Percentiles rank a stretch among this genome's conserved stretches.
Conservation (phyloP, 306 rosid species). For the Acacia confusa region DNA sequence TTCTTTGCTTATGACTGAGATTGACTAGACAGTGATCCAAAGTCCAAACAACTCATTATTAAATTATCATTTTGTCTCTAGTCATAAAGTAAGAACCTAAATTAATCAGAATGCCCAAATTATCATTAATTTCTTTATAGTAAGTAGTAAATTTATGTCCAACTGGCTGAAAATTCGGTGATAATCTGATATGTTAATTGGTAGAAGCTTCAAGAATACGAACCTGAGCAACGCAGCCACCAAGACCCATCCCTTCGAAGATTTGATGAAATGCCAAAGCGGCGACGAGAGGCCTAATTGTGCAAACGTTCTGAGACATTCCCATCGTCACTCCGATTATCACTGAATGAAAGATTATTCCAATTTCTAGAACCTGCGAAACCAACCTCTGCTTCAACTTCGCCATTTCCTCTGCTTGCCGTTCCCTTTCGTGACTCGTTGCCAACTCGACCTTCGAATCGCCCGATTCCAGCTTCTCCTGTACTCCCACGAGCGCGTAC, state of each 20-base stretch:
- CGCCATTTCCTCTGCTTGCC: slow-evolving; percentile 36
- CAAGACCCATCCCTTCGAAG: slow-evolving; percentile 96
- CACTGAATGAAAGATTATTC: slow-evolving; percentile 90
- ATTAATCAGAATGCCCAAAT: background rate
- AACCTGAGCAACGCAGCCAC: slow-evolving; percentile 97
- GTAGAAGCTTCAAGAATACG: background rate
- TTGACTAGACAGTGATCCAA: background rate
- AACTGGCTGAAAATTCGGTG: background rate
- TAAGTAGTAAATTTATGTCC: background rate
- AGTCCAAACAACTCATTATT: background rate
- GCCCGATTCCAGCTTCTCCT: slow-evolving; percentile 36
- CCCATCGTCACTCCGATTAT: slow-evolving; percentile 94
- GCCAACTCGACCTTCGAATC: slow-evolving; percentile 30
- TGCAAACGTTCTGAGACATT: slow-evolving; percentile 93
- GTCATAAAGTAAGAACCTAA: background rate
- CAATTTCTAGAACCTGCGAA: slow-evolving; percentile 85
- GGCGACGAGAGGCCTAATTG: slow-evolving; percentile 78
- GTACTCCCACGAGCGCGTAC: slow-evolving; percentile 49
- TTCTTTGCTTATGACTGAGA: background rate
- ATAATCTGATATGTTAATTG: background rate
- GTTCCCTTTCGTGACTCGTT: slow-evolving; percentile 18
- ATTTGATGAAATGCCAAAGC: slow-evolving; percentile 95
- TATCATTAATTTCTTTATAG: background rate
- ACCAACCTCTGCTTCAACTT: slow-evolving; percentile 78
- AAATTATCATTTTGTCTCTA: background rate